Evolutionary conservation across 495 filamentous ascomycete genomes (phyloP).

Genomic region (Lasiosphaeria ovina): DNA sequence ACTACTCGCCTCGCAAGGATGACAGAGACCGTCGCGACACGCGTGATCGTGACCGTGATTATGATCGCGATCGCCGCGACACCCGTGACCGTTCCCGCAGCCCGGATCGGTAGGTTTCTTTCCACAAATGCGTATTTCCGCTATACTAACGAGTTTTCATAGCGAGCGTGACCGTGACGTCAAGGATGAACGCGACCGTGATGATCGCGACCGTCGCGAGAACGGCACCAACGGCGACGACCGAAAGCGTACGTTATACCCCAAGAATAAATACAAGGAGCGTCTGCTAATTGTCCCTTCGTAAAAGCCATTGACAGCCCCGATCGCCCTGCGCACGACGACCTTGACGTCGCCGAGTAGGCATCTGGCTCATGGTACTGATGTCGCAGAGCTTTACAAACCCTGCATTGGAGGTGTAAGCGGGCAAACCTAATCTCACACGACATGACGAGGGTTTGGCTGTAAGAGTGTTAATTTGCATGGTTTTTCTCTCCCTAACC

Average conservation of each 20-base stretch:
- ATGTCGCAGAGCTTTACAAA: no score
- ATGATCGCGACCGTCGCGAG: slow-evolving; percentile 60
- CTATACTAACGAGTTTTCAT: background rate
- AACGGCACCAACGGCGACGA: slow-evolving; percentile 77
- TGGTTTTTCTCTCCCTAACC: slow-evolving; percentile 19
- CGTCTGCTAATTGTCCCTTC: no score
- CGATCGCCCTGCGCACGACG: slow-evolving; percentile 78
- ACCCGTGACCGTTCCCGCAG: slow-evolving; percentile 70
- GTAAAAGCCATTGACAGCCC: slow-evolving; percentile 65
- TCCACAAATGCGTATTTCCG: slow-evolving; percentile 32
- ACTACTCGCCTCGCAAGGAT: slow-evolving; percentile 88
- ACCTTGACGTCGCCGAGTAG: slow-evolving; percentile 95
- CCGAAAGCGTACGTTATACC: slow-evolving; percentile 68
- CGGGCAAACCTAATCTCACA: background rate
- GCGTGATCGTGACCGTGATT: slow-evolving; percentile 74
- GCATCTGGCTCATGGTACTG: slow-evolving; percentile 7
- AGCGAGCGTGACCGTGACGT: slow-evolving; percentile 54
- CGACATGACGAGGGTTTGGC: slow-evolving; percentile 4
- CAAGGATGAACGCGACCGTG: slow-evolving; percentile 56
- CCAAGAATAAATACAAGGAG: background rate
- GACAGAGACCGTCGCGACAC: slow-evolving; percentile 66
- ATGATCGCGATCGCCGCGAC: slow-evolving; percentile 73
- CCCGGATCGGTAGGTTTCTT: slow-evolving; percentile 64
- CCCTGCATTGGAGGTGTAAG: background rate
- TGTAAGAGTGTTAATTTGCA: slow-evolving; percentile 28